Evolutionary conservation across 441 rosid species (phyloP).

Genomic region (Croton setiger): DNA sequence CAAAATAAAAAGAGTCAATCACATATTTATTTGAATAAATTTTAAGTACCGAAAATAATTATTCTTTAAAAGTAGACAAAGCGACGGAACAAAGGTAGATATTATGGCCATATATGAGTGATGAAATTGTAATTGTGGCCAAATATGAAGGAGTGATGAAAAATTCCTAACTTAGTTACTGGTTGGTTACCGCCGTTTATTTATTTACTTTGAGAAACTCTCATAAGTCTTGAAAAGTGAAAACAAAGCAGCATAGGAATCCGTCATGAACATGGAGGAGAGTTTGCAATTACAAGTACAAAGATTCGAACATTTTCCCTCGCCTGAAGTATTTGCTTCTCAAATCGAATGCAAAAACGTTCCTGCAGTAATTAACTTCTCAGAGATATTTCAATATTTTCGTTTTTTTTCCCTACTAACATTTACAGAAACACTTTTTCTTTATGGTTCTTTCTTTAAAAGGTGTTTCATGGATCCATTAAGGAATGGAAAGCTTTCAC

Average conservation of each 20-base stretch:
- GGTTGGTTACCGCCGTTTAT: too few species aligned
- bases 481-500: slow-evolving; percentile 65
- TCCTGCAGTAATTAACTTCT: slow-evolving; percentile 46
- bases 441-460: slow-evolving; percentile 5
- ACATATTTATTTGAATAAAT: too few species aligned
- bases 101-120: too few species aligned
- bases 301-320: slow-evolving; percentile 47
- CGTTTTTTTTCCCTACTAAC: background rate
- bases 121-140: too few species aligned
- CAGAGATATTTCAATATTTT: background rate
- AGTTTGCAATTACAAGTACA: slow-evolving; percentile 29
- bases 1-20: too few species aligned
- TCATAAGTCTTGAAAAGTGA: too few species aligned
- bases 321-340: slow-evolving; percentile 49
- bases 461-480: slow-evolving; percentile 67
- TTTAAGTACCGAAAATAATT: too few species aligned
- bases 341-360: slow-evolving; percentile 58
- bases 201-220: too few species aligned
- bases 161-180: too few species aligned
- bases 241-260: background rate
- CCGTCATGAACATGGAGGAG: slow-evolving; percentile 18
- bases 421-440: background rate
- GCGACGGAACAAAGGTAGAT: too few species aligned
- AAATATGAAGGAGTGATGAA: too few species aligned
- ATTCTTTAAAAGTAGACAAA: too few species aligned